phyloP scores from a whole-genome alignment of 257 asterid species.

The Ophiorrhiza pumila region DNA sequence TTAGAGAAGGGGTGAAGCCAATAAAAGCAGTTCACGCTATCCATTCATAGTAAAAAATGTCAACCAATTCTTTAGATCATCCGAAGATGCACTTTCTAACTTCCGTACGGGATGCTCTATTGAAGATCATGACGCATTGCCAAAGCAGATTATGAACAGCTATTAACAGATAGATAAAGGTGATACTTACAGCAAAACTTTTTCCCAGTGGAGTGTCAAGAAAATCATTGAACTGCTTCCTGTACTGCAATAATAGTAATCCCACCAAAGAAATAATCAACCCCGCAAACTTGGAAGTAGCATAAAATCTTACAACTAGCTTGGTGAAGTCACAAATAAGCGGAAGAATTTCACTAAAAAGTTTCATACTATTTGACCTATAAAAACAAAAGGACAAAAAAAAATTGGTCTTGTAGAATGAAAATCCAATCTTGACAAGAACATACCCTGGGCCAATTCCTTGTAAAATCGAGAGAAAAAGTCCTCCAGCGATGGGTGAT shows the following conservation, averaged over 20 bases:
- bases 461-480: conserved; percentile 60
- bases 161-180: background rate
- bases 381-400: too few species aligned
- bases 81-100: background rate
- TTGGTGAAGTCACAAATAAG: background rate
- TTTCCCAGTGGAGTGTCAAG: conserved; percentile 81
- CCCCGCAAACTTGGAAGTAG: background rate
- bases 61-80: background rate
- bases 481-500: conserved; percentile 71
- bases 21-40: background rate
- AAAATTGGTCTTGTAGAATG: background rate
- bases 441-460: conserved; percentile 78
- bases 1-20: background rate
- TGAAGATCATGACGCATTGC: too few species aligned
- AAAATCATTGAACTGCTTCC: conserved; percentile 69
- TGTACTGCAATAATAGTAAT: conserved; percentile 57
- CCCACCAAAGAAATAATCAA: conserved; percentile 7
- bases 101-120: background rate
- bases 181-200: conserved; percentile 68
- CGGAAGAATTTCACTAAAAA: too few species aligned
- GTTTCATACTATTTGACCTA: too few species aligned
- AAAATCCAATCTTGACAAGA: background rate
- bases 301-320: background rate
- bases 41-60: background rate
- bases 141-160: too few species aligned